Conservation (phyloP, 371 early-diverging fungal genomes). For the Apophysomyces elegans region DNA sequence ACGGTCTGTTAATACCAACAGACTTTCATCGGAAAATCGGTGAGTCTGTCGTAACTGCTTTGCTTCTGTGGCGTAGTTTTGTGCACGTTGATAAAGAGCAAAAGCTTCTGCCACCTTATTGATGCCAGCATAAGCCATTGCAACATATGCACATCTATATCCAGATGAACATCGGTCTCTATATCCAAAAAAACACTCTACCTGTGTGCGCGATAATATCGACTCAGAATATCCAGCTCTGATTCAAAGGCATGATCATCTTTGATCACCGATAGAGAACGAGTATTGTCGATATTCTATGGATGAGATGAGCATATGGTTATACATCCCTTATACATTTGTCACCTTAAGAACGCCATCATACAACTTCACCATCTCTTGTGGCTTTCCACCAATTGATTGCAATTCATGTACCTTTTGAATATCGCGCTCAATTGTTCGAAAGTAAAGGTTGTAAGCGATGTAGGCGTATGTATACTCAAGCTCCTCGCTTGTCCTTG, state of each 20-base stretch:
- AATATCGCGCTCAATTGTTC: slow-evolving; percentile 62
- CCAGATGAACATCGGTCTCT: background rate
- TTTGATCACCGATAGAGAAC: slow-evolving; percentile 56
- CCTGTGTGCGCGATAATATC: slow-evolving; percentile 59
- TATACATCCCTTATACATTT: background rate
- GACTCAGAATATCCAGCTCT: slow-evolving; percentile 56
- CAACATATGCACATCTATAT: slow-evolving; percentile 56
- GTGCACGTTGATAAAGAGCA: slow-evolving; percentile 68
- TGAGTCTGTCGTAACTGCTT: slow-evolving; percentile 44
- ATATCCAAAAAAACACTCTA: slow-evolving; percentile 19
- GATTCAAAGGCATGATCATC: slow-evolving; percentile 54
- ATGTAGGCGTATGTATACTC: slow-evolving; percentile 60
- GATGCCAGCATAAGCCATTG: slow-evolving; percentile 52
- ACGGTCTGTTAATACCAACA: slow-evolving; percentile 45
- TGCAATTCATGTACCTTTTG: slow-evolving; percentile 45
- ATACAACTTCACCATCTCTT: slow-evolving; percentile 69
- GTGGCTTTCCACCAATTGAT: slow-evolving; percentile 48
- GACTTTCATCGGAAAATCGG: slow-evolving; percentile 33
- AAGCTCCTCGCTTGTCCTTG: slow-evolving; percentile 62
- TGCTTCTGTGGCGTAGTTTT: slow-evolving; percentile 56
- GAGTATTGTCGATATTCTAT: slow-evolving; percentile 58
- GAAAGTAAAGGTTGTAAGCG: slow-evolving; percentile 54
- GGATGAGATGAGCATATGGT: background rate
- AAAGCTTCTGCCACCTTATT: slow-evolving; percentile 60
- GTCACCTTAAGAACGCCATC: slow-evolving; percentile 70